Evolutionary conservation across 2,329 filamentous ascomycete species (phyloP), one percentile per base, ranked within the genome.

Genomic region (Cytospora paraplurivora): DNA sequence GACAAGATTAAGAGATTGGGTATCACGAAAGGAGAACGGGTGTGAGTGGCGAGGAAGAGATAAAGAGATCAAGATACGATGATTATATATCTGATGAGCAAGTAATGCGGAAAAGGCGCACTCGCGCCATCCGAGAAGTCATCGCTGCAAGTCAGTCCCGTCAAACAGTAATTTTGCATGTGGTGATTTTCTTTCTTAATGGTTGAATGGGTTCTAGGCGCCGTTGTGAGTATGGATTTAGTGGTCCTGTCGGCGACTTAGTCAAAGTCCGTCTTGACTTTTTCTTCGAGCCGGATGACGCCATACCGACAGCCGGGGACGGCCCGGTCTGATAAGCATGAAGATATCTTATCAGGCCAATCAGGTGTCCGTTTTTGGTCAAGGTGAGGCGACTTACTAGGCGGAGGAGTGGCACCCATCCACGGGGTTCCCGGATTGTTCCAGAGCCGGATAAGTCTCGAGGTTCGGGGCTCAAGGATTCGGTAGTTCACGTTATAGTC

Each of bases 301-400:
- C 67, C 62, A 68, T 68, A 53, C 67, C 67, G 67, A 68, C 38
- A 65, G 56, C 67, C 67, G 67, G n/a, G 13, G 27, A 41, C 58
- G 34, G 58, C 59, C 35, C 59, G 59, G 19, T 10, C 49, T 27
- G 56, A 44, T 41, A 44, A 57, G 56, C 32, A 27, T 27, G 27
- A 27, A 27, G 2, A 27, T 27, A 27, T 4, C 65, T 62, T 62
- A 66, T 59, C 64, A 59, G 54, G 54, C 65, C 62, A 66, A 64
- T 59, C 37, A 53, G 15, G 13, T 2, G 53, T 7, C 33, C 11
- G 8, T 33, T 15, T 51, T 57, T 57, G 44, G 54, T 62, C 60
- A 62, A 35, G 52, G 21, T n/a, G 19, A 44, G 32, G 38, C 41
- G 37, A 15, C 19, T 32, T 33, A 10, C 12, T 4, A 21, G 11